A percentile compares a stretch with the other conserved stretches of the same genome.
phyloP scores from a whole-genome alignment of 75 land plant genomes.

The Isoetes taiwanensis region DNA sequence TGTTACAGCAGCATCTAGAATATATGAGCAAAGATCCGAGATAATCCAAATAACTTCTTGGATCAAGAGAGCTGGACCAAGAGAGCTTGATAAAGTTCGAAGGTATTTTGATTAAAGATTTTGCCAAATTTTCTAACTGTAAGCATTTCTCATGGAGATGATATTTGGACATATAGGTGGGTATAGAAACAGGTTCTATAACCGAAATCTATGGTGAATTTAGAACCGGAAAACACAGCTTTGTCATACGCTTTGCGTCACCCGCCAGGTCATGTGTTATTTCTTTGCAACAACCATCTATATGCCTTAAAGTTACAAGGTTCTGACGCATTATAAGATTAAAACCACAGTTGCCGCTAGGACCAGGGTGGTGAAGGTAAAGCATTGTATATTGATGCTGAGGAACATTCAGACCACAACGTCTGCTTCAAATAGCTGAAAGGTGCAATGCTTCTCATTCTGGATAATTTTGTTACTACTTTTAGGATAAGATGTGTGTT shows the following conservation, averaged over 20 bases:
- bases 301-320: no score
- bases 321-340: no score
- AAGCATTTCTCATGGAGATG: no score
- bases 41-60: constrained; percentile 91
- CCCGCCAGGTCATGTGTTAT: constrained; percentile 56
- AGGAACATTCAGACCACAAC: constrained; percentile 88
- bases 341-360: constrained; percentile 82
- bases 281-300: no score
- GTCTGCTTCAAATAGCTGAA: constrained; percentile 80
- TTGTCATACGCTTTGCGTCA: constrained; percentile 84
- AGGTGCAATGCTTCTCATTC: constrained; percentile 28
- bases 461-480: no score
- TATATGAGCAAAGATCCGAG: constrained; percentile 86
- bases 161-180: constrained; percentile 36
- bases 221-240: constrained; percentile 88
- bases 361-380: constrained; percentile 97
- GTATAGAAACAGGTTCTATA: constrained; percentile 81
- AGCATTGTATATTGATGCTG: constrained; percentile 91
- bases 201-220: constrained; percentile 95
- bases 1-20: constrained; percentile 72
- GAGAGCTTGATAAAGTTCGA: constrained; percentile 85
- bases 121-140: no score
- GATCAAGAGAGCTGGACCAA: constrained; percentile 73
- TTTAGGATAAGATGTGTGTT: no score
- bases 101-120: no score